Evolutionary conservation across 1,284 basidiomycete genomes (phyloP), one percentile per base, ranked within the genome.

Genomic region (Mycena sp.): DNA sequence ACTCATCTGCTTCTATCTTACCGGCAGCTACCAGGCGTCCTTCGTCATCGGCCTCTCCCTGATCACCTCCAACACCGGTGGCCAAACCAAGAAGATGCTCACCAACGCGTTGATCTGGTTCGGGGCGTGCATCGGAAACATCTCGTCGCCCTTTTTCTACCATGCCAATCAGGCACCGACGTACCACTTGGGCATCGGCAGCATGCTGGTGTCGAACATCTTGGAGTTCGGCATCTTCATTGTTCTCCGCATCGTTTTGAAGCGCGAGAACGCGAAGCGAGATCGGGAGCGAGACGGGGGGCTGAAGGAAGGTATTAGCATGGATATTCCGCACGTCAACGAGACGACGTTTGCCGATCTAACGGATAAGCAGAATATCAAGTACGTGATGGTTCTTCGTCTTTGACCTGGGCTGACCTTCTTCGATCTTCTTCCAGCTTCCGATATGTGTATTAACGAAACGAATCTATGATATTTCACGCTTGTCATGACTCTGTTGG

Each of bases 1-100:
- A 4, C 58, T 71, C 14, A 63, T 71, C 6, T 66, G 69, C 28
- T 71, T 69, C 51, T 71, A 68, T 49, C 62, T 71, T 19, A 71
- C 69, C 14, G 69, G 69, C 19, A 67, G 64, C 9, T 69, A 69
- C 43, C 67, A 71, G 43, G 50, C 70, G 5, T 68, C 69, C 6
- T 71, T 70, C 21, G 70, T 71, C 10, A 57, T 71, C 5, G 69
- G 50, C n/a, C n/a, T 71, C 16, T 67, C 64, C 46, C 46, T 71
- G n/a, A 62, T 71, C 49, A 68, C 69, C 14, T 62, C 63, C 26
- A 71, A 71, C 46, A 63, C 64, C 6, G 70, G 61, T 17, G 70
- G 70, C 5, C 70, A 71, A 37, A 71, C 70, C 12, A 71, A 71
- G 45, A 71, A 71, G 49, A 65, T 67, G 56, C 26, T 70, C n/a